Conservation (phyloP, 2,329 filamentous ascomycete species). For the Leptographium radiaticola region DNA sequence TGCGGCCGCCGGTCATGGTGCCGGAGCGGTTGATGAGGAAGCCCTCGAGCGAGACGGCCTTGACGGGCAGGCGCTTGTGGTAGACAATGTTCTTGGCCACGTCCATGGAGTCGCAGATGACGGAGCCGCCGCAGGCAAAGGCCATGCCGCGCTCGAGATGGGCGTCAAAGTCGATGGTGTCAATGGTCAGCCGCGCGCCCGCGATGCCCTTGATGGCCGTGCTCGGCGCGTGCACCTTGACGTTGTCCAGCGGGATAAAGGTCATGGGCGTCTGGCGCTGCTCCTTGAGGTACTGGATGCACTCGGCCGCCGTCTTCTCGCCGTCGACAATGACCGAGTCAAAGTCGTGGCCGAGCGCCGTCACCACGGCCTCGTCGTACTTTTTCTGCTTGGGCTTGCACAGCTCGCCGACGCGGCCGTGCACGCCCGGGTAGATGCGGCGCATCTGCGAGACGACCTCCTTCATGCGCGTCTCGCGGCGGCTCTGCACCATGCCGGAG, state of each 20-base stretch:
- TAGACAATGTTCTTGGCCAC: slow-evolving; percentile 87
- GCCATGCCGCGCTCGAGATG: slow-evolving; percentile 83
- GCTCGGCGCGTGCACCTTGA: slow-evolving; percentile 86
- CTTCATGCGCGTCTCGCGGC: slow-evolving; percentile 65
- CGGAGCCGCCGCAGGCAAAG: slow-evolving; percentile 87
- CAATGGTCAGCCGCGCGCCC: slow-evolving; percentile 78
- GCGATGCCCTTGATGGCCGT: slow-evolving; percentile 82
- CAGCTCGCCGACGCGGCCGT: slow-evolving; percentile 77
- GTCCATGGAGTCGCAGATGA: slow-evolving; percentile 80
- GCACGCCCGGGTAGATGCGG: slow-evolving; percentile 82
- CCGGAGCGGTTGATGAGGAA: slow-evolving; percentile 94
- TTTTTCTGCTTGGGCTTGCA: slow-evolving; percentile 97
- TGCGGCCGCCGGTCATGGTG: slow-evolving; percentile 89
- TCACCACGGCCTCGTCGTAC: slow-evolving; percentile 84
- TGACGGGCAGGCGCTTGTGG: slow-evolving; percentile 70
- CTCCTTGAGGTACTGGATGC: slow-evolving; percentile 86
- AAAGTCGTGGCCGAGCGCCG: slow-evolving; percentile 82
- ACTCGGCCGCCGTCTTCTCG: slow-evolving; percentile 86
- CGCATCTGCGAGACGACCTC: slow-evolving; percentile 80
- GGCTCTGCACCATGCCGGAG: slow-evolving; percentile 71
- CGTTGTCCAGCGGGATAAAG: slow-evolving; percentile 93
- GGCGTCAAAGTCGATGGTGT: slow-evolving; percentile 88
- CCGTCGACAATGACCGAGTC: slow-evolving; percentile 92
- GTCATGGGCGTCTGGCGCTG: slow-evolving; percentile 79
- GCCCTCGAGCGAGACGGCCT: slow-evolving; percentile 90